Evolutionary conservation across 768 basidiomycete species (phyloP).

Genomic region (Boletus speciosus): DNA sequence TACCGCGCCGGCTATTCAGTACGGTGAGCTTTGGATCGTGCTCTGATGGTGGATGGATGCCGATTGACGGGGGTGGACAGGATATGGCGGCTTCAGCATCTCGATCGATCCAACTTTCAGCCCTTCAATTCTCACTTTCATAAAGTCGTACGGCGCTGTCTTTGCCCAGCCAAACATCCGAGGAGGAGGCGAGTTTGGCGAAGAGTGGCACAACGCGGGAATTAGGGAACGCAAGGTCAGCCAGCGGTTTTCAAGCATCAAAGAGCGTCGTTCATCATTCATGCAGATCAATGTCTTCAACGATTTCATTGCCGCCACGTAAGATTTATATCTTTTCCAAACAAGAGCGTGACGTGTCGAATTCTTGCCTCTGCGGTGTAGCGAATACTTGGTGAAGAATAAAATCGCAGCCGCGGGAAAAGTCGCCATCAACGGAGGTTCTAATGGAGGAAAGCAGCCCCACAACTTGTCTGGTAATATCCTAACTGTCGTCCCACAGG

Average conservation of each 20-base stretch:
- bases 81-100: conserved; percentile 80
- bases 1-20: conserved; percentile 73
- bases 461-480: not conserved
- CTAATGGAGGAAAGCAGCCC: conserved; percentile 64
- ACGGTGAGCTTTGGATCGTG: conserved; percentile 42
- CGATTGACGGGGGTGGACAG: conserved; percentile 29
- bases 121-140: conserved; percentile 65
- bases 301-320: conserved; percentile 83
- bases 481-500: conserved; percentile 38
- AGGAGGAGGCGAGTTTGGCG: conserved; percentile 77
- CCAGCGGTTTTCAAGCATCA: not conserved
- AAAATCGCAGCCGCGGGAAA: conserved; percentile 68
- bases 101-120: conserved; percentile 73
- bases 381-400: conserved; percentile 69
- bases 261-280: conserved; percentile 1
- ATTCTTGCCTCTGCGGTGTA: conserved; percentile 23
- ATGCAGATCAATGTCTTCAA: conserved; percentile 68
- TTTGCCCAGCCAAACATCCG: conserved; percentile 59
- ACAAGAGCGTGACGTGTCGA: not conserved
- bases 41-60: not conserved
- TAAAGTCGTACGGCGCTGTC: conserved; percentile 66
- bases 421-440: conserved; percentile 73
- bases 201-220: conserved; percentile 79
- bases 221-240: conserved; percentile 65
- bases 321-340: conserved; percentile 23